Evolutionary conservation across 1,284 basidiomycete species (phyloP).

Genomic region (Puccinia horiana): DNA sequence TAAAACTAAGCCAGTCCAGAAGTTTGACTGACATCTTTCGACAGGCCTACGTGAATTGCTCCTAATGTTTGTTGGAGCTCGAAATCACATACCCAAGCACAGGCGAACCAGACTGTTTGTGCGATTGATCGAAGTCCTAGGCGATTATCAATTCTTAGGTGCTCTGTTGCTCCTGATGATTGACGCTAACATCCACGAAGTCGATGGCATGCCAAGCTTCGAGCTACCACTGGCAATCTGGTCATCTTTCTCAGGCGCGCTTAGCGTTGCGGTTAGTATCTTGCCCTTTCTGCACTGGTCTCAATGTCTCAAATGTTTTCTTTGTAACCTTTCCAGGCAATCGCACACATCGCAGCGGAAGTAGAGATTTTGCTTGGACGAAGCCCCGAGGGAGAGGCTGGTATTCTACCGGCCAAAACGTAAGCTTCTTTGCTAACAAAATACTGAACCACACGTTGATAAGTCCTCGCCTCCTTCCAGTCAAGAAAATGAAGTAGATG

Average conservation of each 20-base stretch:
- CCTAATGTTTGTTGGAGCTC: constrained; percentile 83
- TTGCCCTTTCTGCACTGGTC: constrained; percentile 44
- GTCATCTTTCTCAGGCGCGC: constrained; percentile 64
- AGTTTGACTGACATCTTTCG: constrained; percentile 26
- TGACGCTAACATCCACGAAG: constrained; percentile 73
- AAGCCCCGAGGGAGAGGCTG: not conserved
- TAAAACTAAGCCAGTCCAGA: constrained; percentile 4
- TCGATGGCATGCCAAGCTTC: constrained; percentile 67
- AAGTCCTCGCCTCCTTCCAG: not conserved
- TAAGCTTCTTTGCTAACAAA: not conserved
- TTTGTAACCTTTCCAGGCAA: constrained; percentile 22
- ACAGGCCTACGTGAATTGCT: constrained; percentile 65
- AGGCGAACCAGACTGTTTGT: constrained; percentile 86
- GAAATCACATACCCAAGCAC: constrained; percentile 81
- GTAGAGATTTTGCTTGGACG: constrained; percentile 39
- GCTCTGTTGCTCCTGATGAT: constrained; percentile 82
- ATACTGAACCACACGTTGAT: not conserved
- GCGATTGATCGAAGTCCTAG: constrained; percentile 83
- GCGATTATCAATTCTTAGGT: constrained; percentile 76
- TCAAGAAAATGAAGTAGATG: constrained; percentile 19
- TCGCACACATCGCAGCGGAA: constrained; percentile 46
- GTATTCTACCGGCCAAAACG: constrained; percentile 33
- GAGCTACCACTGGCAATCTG: constrained; percentile 69
- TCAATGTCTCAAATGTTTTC: constrained; percentile 26
- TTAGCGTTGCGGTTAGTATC: constrained; percentile 66